Conservation (phyloP, 1,284 basidiomycete species). For the Boletus mariae region DNA sequence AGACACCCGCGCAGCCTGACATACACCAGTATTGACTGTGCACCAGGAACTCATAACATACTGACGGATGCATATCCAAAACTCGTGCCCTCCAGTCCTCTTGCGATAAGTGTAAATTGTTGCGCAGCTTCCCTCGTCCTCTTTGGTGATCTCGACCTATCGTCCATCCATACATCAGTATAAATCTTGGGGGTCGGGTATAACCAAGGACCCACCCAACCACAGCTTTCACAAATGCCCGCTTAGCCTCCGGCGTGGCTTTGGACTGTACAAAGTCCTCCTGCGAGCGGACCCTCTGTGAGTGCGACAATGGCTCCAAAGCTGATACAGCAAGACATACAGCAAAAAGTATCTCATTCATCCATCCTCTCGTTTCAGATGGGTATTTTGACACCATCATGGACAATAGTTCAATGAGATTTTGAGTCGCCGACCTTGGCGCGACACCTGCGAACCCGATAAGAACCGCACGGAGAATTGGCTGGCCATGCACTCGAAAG, state of each 20-base stretch:
- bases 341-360: slow-evolving; percentile 64
- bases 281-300: slow-evolving; percentile 31
- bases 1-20: background rate
- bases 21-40: background rate
- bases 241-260: slow-evolving; percentile 67
- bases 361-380: slow-evolving; percentile 61
- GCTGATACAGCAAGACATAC: slow-evolving; percentile 41
- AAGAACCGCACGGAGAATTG: slow-evolving; percentile 69
- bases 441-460: slow-evolving; percentile 78
- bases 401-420: slow-evolving; percentile 77
- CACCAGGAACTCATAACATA: slow-evolving; percentile 19
- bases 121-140: slow-evolving; percentile 70
- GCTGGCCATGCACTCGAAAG: slow-evolving; percentile 59
- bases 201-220: slow-evolving; percentile 48
- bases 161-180: background rate
- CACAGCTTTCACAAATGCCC: slow-evolving; percentile 71
- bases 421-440: slow-evolving; percentile 78
- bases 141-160: slow-evolving; percentile 60
- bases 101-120: slow-evolving; percentile 69
- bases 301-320: background rate
- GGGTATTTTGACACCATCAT: slow-evolving; percentile 56
- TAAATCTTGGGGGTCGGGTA: background rate
- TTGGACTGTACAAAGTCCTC: slow-evolving; percentile 62
- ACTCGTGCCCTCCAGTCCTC: slow-evolving; percentile 71
- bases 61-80: slow-evolving; percentile 61